Percentiles rank a stretch among this genome's conserved stretches.
Evolutionary conservation across 257 asterid species (phyloP).

Genomic region (Leptodermis oblonga): DNA sequence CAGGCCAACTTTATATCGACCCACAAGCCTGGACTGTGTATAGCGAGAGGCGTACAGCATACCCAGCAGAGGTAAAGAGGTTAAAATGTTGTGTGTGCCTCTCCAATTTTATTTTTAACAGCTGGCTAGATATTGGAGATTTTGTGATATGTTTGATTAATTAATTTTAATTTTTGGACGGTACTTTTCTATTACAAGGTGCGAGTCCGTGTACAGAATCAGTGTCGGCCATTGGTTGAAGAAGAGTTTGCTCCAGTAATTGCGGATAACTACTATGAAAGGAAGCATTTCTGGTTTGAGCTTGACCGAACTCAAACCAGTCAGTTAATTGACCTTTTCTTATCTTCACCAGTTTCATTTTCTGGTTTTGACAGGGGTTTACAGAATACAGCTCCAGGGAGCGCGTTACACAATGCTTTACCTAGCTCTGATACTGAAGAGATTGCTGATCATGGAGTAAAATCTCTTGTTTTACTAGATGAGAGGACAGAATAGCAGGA

Average conservation of each 20-base stretch:
- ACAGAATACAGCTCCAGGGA: conserved; percentile 12
- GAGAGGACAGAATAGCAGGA: neutral
- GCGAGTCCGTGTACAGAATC: conserved; percentile 18
- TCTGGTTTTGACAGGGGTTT: conserved; percentile 21
- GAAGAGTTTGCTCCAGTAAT: conserved; percentile 45
- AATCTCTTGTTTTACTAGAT: neutral
- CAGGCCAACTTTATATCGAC: conserved; percentile 47
- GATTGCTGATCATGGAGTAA: conserved; percentile 8
- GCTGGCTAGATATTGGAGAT: neutral
- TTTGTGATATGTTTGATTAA: neutral
- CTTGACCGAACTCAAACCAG: conserved; percentile 48
- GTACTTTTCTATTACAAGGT: conserved; percentile 38
- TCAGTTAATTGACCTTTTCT: no score
- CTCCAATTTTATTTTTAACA: neutral
- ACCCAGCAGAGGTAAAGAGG: conserved; percentile 61
- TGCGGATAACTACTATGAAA: conserved; percentile 48
- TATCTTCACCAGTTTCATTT: conserved; percentile 33
- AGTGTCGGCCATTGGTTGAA: conserved; percentile 51
- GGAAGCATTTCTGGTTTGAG: conserved; percentile 57
- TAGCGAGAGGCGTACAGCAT: conserved; percentile 37
- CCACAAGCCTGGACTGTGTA: conserved; percentile 48
- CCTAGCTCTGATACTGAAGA: conserved; percentile 16
- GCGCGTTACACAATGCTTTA: conserved; percentile 9
- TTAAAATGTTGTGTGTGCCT: no score
- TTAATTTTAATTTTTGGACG: conserved; percentile 11